Evolutionary conservation across 2,329 filamentous ascomycete genomes (phyloP), one percentile per base, ranked within the genome.

Genomic region (Lachnellula cervina): DNA sequence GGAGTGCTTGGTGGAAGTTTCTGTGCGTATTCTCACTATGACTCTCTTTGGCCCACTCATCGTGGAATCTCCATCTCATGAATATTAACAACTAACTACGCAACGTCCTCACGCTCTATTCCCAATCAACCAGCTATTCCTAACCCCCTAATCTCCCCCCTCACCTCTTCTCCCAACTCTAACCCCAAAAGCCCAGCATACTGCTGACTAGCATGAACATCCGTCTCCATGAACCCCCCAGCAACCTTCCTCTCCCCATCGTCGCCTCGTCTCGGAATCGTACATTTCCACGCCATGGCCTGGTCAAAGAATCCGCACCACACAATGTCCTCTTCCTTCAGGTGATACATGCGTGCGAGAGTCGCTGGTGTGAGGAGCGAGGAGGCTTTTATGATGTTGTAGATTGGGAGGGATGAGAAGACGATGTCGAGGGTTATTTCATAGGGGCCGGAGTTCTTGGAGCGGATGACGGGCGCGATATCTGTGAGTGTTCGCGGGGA

Each of bases 381-480:
- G 0, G 73, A 66, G 0, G 62, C 52, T 50, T 73, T 73, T 17
- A 78, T 69, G 4, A 61, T 55, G 1, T 64, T 25, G 54, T 74
- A 80, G 0, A 65, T 62, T 0, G 62, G 62, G 11, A 61, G 52
- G 0, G 69, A 65, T 0, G 64, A 64, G 61, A 81, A 81, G 51
- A 81, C 76, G 37, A 78, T 70, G 54, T 81, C 79, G 25, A 80
- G 71, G 0, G 78, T 80, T 28, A 81, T 69, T 58, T 81, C 77
- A 56, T 72, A 81, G 0, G 78, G 77, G 0, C 78, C 78, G 0
- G 77, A 69, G 45, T 80, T 80, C 62, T 81, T 82, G 14, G 75
- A 77, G 0, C 78, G 72, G 0, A 80, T 60, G 2, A 78, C 69
- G 2, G 66, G 68, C 0, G 75, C 72, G 3, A 78, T 48, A 28